Evolutionary conservation across 352 stramenopile genomes (phyloP).

Genomic region (Pseudoperonospora humuli): DNA sequence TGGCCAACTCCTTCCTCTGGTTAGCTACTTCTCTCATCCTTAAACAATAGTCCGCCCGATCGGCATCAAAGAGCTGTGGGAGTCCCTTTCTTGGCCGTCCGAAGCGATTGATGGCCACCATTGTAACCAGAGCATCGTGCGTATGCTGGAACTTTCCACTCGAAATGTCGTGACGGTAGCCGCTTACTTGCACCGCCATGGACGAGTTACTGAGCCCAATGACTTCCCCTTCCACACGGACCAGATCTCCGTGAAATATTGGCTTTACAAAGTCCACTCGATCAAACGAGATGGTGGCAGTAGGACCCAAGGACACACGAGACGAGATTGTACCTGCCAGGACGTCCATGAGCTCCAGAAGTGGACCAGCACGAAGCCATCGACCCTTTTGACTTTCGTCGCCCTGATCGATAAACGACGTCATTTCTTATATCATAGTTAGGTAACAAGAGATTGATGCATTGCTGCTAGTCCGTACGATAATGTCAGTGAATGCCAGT

Average conservation of each 20-base stretch:
- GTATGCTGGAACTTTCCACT: slow-evolving; percentile 40
- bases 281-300: slow-evolving; percentile 51
- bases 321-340: slow-evolving; percentile 36
- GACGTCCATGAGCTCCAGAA: slow-evolving; percentile 50
- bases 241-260: slow-evolving; percentile 46
- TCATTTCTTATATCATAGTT: not conserved
- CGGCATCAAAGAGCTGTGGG: slow-evolving; percentile 35
- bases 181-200: slow-evolving; percentile 46
- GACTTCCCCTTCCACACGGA: slow-evolving; percentile 41
- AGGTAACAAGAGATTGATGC: not conserved
- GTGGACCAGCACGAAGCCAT: slow-evolving; percentile 40
- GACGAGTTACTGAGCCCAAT: slow-evolving; percentile 42
- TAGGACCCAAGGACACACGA: slow-evolving; percentile 26
- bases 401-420: slow-evolving; percentile 17
- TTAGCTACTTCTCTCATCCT: slow-evolving; percentile 35
- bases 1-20: slow-evolving; percentile 32
- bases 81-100: slow-evolving; percentile 30
- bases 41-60: slow-evolving; percentile 31
- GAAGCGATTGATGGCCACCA: slow-evolving; percentile 54
- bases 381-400: slow-evolving; percentile 40
- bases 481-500: slow-evolving; percentile 47
- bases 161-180: slow-evolving; percentile 38
- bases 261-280: slow-evolving; percentile 47
- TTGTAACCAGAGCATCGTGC: slow-evolving; percentile 52
- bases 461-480: slow-evolving; percentile 20